Conservation (phyloP, 2,329 filamentous ascomycete species). For the Xylariaceae sp. region DNA sequence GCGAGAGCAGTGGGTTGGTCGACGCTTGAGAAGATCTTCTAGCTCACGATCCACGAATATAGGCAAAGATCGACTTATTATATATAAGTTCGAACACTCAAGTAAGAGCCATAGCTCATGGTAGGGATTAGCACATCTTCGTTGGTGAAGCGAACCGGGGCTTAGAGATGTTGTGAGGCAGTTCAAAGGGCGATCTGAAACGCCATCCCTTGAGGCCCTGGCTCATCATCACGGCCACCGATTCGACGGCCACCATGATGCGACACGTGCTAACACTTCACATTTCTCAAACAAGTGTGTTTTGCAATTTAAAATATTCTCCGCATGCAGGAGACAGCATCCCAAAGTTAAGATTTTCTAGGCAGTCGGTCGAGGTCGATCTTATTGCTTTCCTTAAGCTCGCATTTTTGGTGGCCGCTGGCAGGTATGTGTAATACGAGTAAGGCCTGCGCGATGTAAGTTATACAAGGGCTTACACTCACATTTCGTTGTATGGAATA, state of each 20-base stretch:
- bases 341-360: too few relatives aligned
- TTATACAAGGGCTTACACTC: too few relatives aligned
- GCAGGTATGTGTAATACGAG: too few relatives aligned
- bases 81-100: constrained; percentile 10
- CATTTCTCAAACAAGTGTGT: constrained; percentile 13
- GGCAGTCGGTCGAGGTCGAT: constrained; percentile 1
- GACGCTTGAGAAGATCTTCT: constrained; percentile 14
- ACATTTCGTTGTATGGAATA: too few relatives aligned
- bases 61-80: constrained; percentile 23
- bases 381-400: too few relatives aligned
- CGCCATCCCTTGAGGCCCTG: background rate
- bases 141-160: background rate
- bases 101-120: background rate
- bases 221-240: background rate
- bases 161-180: background rate
- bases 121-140: constrained; percentile 4
- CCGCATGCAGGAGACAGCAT: too few relatives aligned
- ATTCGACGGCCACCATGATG: constrained; percentile 13
- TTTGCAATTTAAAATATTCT: constrained; percentile 13
- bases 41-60: constrained; percentile 23
- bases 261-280: constrained; percentile 10
- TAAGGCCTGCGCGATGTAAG: too few relatives aligned
- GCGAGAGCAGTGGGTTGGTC: constrained; percentile 18
- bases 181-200: constrained; percentile 14
- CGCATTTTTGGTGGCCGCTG: too few relatives aligned